Conservation (phyloP, 1,139 yeast genomes). For the Protomyces lactucae-debilis region DNA sequence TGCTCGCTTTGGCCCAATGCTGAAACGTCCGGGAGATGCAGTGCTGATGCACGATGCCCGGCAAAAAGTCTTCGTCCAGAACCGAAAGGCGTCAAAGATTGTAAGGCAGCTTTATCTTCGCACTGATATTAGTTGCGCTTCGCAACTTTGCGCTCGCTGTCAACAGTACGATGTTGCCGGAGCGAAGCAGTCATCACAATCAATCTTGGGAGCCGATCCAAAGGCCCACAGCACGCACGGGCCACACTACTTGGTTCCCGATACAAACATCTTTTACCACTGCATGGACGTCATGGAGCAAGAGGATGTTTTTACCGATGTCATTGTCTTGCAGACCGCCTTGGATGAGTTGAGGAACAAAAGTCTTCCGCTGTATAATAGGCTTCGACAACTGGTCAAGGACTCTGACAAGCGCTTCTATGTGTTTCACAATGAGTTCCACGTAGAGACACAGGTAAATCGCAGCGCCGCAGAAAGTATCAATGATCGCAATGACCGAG, state of each 20-base stretch:
- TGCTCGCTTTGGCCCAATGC: neutral
- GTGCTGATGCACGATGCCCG: neutral
- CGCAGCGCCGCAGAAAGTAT: constrained; percentile 66
- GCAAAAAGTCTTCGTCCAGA: constrained; percentile 12
- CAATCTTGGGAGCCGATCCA: constrained; percentile 47
- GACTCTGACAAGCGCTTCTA: constrained; percentile 74
- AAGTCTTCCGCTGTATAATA: constrained; percentile 80
- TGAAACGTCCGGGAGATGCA: neutral
- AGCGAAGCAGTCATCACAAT: constrained; percentile 39
- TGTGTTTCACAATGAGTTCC: constrained; percentile 91
- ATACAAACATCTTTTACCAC: constrained; percentile 80
- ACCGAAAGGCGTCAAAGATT: constrained; percentile 39
- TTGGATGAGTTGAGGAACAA: constrained; percentile 87
- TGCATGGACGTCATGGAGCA: constrained; percentile 83
- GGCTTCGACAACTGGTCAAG: constrained; percentile 71
- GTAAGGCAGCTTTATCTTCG: constrained; percentile 92
- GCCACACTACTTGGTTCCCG: constrained; percentile 74
- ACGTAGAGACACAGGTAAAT: constrained; percentile 60
- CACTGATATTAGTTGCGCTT: constrained; percentile 86
- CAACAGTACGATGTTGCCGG: constrained; percentile 41
- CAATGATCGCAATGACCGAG: constrained; percentile 88
- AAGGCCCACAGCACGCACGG: constrained; percentile 52
- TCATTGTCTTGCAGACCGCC: constrained; percentile 87
- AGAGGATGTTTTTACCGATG: constrained; percentile 73
- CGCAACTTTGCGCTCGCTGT: constrained; percentile 64